phyloP scores from a whole-genome alignment of 805 yeast species.

The Kazachstania taianensis region DNA sequence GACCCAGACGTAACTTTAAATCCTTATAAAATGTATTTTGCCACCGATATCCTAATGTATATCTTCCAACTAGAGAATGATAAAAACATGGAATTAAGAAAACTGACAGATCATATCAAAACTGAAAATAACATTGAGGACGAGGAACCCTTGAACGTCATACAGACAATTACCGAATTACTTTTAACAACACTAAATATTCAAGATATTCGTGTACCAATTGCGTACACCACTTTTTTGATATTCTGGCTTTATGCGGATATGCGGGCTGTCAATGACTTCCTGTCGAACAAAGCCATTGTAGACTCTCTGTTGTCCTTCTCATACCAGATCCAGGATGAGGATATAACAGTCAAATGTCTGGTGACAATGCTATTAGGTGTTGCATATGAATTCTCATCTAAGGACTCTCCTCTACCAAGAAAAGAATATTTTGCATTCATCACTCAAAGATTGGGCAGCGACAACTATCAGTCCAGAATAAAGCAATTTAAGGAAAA shows the following conservation, averaged over 20 bases:
- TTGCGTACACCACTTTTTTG: slow-evolving; percentile 68
- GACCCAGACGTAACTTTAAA: slow-evolving; percentile 64
- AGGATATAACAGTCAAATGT: slow-evolving; percentile 58
- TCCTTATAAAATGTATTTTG: slow-evolving; percentile 84
- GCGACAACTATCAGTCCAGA: slow-evolving; percentile 65
- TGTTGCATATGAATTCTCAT: slow-evolving; percentile 73
- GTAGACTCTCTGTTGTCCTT: slow-evolving; percentile 60
- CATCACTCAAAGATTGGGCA: slow-evolving; percentile 64
- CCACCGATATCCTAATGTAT: slow-evolving; percentile 53
- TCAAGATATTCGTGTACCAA: slow-evolving; percentile 63
- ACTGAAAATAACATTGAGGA: slow-evolving; percentile 38
- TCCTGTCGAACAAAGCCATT: slow-evolving; percentile 57
- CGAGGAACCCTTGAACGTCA: slow-evolving; percentile 54
- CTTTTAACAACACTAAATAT: slow-evolving; percentile 52
- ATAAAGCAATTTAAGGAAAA: slow-evolving; percentile 63
- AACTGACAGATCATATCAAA: slow-evolving; percentile 37
- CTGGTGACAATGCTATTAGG: slow-evolving; percentile 66
- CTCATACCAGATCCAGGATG: slow-evolving; percentile 40
- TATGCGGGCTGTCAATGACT: slow-evolving; percentile 60
- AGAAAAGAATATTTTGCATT: slow-evolving; percentile 52
- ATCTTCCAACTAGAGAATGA: slow-evolving; percentile 36
- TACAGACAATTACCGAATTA: slow-evolving; percentile 72
- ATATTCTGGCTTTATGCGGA: slow-evolving; percentile 74
- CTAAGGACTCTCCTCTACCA: slow-evolving; percentile 40
- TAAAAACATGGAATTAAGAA: slow-evolving; percentile 41